phyloP scores from a whole-genome alignment of 768 basidiomycete genomes.

The Boletus coccyginus region DNA sequence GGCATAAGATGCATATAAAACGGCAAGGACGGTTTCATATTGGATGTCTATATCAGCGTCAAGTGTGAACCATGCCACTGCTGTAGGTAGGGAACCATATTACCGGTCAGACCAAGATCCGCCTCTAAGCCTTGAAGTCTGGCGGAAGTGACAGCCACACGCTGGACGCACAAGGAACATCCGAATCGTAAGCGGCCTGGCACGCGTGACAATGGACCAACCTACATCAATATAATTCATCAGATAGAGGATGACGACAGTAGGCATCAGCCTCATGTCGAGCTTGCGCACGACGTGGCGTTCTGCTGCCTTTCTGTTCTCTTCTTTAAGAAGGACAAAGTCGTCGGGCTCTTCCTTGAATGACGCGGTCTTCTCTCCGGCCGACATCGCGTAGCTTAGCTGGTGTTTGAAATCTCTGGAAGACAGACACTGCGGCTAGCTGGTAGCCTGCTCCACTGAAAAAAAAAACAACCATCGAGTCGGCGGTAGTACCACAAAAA shows the following conservation, averaged over 20 bases:
- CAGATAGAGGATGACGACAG: constrained; percentile 21
- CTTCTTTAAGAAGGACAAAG: constrained; percentile 7
- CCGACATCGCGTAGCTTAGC: constrained; percentile 3
- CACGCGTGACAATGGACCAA: not conserved
- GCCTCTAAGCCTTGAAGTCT: constrained; percentile 38
- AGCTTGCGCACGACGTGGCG: constrained; percentile 27
- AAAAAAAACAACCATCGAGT: no score
- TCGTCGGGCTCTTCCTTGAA: constrained; percentile 13
- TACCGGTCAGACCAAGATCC: constrained; percentile 38
- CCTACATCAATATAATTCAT: constrained; percentile 29
- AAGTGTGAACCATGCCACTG: not conserved
- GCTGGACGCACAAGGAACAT: constrained; percentile 19
- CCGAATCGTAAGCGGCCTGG: not conserved
- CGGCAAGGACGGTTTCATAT: constrained; percentile 50
- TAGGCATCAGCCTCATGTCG: constrained; percentile 29
- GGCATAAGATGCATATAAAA: constrained; percentile 57
- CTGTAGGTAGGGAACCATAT: not conserved
- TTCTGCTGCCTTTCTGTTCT: constrained; percentile 17
- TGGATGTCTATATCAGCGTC: constrained; percentile 40
- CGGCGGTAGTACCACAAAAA: no score
- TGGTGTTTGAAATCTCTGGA: not conserved
- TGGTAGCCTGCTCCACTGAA: no score
- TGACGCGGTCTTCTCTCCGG: constrained; percentile 4
- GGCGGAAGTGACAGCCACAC: constrained; percentile 37
- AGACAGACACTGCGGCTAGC: no score